Evolutionary conservation across 1,284 basidiomycete genomes (phyloP).

Genomic region (Fistulinella cinereoalba): DNA sequence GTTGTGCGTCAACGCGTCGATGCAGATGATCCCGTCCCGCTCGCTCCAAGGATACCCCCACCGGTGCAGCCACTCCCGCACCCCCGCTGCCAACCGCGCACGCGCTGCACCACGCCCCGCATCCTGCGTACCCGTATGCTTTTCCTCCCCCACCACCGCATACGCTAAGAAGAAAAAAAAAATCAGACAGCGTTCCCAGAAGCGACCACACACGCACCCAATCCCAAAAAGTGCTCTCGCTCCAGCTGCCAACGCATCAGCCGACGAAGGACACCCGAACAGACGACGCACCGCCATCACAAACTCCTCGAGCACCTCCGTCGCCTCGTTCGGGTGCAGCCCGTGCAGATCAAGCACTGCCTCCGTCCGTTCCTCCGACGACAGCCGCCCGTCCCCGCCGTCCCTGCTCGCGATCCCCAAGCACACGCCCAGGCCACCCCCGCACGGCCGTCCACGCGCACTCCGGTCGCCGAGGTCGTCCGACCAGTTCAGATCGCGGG

Average conservation of each 20-base stretch:
- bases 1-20: conserved; percentile 78
- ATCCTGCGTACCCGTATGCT: conserved; percentile 90
- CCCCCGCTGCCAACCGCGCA: conserved; percentile 75
- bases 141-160: conserved; percentile 91
- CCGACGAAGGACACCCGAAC: neutral
- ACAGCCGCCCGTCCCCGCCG: conserved; percentile 51
- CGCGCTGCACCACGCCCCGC: conserved; percentile 76
- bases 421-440: conserved; percentile 79
- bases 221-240: conserved; percentile 79
- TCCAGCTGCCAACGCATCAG: conserved; percentile 54
- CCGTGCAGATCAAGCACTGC: conserved; percentile 81
- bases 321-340: conserved; percentile 88
- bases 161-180: conserved; percentile 55
- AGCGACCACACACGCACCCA: conserved; percentile 50
- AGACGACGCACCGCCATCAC: conserved; percentile 68
- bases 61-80: conserved; percentile 86
- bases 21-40: conserved; percentile 83
- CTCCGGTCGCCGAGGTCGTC: conserved; percentile 82
- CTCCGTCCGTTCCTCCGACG: conserved; percentile 82
- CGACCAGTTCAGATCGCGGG: conserved; percentile 70
- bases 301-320: conserved; percentile 89
- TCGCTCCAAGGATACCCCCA: conserved; percentile 98
- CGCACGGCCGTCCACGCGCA: conserved; percentile 74
- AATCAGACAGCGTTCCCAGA: conserved; percentile 7
- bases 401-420: conserved; percentile 75